A percentile compares a stretch with the other conserved stretches of the same genome.
Conservation (phyloP, 2,329 filamentous ascomycete genomes). For the Ophiostoma perfectum region DNA sequence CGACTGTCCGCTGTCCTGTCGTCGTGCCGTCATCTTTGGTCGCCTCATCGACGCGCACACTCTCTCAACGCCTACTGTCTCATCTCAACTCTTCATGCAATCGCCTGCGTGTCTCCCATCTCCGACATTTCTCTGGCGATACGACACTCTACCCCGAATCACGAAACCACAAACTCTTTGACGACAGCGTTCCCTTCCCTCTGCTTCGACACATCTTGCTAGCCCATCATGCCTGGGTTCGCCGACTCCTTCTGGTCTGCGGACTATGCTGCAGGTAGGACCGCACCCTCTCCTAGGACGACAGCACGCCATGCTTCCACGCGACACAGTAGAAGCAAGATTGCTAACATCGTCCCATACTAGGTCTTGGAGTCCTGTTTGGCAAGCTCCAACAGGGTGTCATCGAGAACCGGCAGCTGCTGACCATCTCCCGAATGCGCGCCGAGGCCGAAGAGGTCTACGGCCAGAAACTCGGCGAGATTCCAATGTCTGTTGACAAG, state of each 20-base stretch:
- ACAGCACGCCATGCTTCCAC: no score
- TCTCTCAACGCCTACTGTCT: no score
- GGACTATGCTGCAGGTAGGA: constrained; percentile 87
- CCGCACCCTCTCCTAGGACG: background rate
- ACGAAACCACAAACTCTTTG: background rate
- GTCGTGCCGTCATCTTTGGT: no score
- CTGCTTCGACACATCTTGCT: background rate
- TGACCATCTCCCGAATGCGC: constrained; percentile 87
- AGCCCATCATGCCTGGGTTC: constrained; percentile 70
- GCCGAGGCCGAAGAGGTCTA: constrained; percentile 94
- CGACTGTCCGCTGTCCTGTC: background rate
- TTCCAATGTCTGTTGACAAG: constrained; percentile 75
- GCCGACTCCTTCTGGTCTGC: constrained; percentile 96
- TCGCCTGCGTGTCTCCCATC: background rate
- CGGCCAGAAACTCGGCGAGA: constrained; percentile 72
- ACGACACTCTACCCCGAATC: background rate
- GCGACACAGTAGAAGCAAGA: background rate
- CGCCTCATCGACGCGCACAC: no score
- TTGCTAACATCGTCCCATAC: constrained; percentile 5
- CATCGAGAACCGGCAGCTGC: constrained; percentile 87
- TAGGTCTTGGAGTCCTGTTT: constrained; percentile 86
- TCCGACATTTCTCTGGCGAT: background rate
- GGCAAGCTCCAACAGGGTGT: constrained; percentile 95
- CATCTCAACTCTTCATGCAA: no score
- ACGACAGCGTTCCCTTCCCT: background rate